Evolutionary conservation across 2,329 filamentous ascomycete genomes (phyloP), one percentile per base, ranked within the genome.

Genomic region (Triangularia verruculosa): DNA sequence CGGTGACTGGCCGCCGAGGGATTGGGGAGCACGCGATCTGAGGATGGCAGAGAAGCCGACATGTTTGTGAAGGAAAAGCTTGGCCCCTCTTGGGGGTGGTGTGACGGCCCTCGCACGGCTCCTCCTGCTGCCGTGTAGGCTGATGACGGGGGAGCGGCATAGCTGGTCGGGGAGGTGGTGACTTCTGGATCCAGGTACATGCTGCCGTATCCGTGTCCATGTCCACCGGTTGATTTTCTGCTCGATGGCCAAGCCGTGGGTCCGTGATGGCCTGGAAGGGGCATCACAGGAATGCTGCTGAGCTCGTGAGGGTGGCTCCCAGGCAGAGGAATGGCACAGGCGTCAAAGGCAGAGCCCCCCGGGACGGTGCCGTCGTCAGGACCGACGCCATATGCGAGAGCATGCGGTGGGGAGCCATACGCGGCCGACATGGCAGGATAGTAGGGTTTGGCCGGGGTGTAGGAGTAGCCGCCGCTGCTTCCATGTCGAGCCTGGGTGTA

Each of bases 101-200:
- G 64, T 79, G 78, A 62, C 79, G 77, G n/a, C 74, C 60, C 17
- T 79, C 78, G n/a, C 12, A 30, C 17, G 2, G 15, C n/a, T n/a
- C n/a, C n/a, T n/a, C n/a, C 30, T 34, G 13, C 39, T 47, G 39
- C 39, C 8, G 39, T 8, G 39, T 47, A 47, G 39, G n/a, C n/a
- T 17, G 39, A 47, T 20, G 39, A 17, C 13, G 39, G n/a, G 1
- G 39, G 39, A 2, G 39, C 20, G 6, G 39, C n/a, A 20, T 58
- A 58, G 7, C 32, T 22, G 32, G 20, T 58, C 17, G 30, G 56
- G 12, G 22, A 58, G 5, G 55, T 1, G 2, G 55, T 34, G 5
- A 57, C 34, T 58, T 47, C 39, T 8, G 39, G n/a, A 47, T 47
- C 39, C n/a, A 47, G 39, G n/a, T 47, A 47, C 39, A 47, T 47